These are phyloP conservation scores for Heterobasidion occidentale DNA, from an alignment of 1,284 basidiomycete genomes.

Conservation along the genomic window DNA sequence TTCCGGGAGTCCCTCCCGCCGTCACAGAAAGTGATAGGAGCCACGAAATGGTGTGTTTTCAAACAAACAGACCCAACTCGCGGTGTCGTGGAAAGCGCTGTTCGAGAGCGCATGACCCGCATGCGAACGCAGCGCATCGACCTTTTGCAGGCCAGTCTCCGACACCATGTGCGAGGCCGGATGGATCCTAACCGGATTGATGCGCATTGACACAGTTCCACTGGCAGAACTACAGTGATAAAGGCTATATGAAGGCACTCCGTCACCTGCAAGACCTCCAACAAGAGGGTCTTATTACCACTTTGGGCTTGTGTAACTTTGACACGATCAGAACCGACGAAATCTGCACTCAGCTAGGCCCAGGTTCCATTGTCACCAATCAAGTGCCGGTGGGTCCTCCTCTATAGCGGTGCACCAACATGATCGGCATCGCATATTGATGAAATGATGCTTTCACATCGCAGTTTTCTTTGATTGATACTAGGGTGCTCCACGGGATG, in stretches of 20 bases:
- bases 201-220: slow-evolving; percentile 46
- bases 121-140: slow-evolving; percentile 48
- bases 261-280: slow-evolving; percentile 54
- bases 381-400: slow-evolving; percentile 61
- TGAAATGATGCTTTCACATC: neutral
- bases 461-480: slow-evolving; percentile 79
- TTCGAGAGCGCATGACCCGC: slow-evolving; percentile 58
- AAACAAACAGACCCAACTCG: slow-evolving; percentile 43
- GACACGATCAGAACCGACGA: slow-evolving; percentile 68
- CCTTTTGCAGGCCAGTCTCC: slow-evolving; percentile 52
- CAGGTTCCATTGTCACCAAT: slow-evolving; percentile 68
- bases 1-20: slow-evolving; percentile 42
- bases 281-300: slow-evolving; percentile 50
- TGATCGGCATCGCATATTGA: neutral
- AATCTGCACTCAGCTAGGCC: slow-evolving; percentile 65
- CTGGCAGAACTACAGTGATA: slow-evolving; percentile 74
- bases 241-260: slow-evolving; percentile 58
- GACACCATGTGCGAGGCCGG: neutral
- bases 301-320: slow-evolving; percentile 76
- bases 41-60: slow-evolving; percentile 82
- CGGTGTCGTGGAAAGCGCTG: slow-evolving; percentile 50
- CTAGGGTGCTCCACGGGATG: slow-evolving; percentile 70
- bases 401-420: neutral
- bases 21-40: slow-evolving; percentile 47
- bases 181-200: neutral